Evolutionary conservation across 2,329 filamentous ascomycete genomes (phyloP).

Genomic region (Graphilbum fragrans): DNA sequence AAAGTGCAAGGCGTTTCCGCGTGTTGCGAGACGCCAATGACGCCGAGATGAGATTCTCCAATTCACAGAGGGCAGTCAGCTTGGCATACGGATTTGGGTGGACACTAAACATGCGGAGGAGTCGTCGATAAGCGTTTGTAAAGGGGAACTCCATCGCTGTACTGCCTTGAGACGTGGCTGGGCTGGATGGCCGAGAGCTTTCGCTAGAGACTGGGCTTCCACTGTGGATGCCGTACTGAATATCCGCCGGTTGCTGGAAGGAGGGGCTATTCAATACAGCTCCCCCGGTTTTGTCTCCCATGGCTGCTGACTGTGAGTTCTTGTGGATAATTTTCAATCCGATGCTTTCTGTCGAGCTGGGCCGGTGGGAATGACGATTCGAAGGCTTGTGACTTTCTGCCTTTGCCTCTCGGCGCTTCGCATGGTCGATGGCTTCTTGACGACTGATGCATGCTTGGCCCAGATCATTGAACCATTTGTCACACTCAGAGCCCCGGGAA

Average conservation of each 20-base stretch:
- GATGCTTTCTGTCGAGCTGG: too few species aligned
- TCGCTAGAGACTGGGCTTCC: too few species aligned
- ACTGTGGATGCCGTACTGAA: too few species aligned
- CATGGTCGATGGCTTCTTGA: conserved; percentile 44
- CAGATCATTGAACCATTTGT: conserved; percentile 68
- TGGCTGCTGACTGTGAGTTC: too few species aligned
- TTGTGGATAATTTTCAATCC: too few species aligned
- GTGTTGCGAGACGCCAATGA: conserved; percentile 50
- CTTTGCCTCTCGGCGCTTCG: too few species aligned
- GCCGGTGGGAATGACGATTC: too few species aligned
- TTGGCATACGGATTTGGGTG: conserved; percentile 83
- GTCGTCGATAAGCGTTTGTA: conserved; percentile 62
- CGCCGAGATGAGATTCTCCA: conserved; percentile 70
- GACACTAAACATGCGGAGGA: conserved; percentile 78
- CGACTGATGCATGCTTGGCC: conserved; percentile 54
- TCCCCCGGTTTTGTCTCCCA: too few species aligned
- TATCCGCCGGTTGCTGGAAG: too few species aligned
- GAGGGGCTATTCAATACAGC: too few species aligned
- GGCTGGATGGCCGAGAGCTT: too few species aligned
- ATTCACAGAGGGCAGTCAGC: conserved; percentile 68
- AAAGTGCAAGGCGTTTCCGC: conserved; percentile 23
- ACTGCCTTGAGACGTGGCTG: neutral
- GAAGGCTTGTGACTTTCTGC: too few species aligned
- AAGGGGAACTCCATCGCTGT: conserved; percentile 56
- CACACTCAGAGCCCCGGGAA: conserved; percentile 83